A percentile compares a stretch with the other conserved stretches of the same genome.
These are phyloP conservation scores for Brassica balearica DNA, from an alignment of 441 rosid species.

Conservation along the genomic window DNA sequence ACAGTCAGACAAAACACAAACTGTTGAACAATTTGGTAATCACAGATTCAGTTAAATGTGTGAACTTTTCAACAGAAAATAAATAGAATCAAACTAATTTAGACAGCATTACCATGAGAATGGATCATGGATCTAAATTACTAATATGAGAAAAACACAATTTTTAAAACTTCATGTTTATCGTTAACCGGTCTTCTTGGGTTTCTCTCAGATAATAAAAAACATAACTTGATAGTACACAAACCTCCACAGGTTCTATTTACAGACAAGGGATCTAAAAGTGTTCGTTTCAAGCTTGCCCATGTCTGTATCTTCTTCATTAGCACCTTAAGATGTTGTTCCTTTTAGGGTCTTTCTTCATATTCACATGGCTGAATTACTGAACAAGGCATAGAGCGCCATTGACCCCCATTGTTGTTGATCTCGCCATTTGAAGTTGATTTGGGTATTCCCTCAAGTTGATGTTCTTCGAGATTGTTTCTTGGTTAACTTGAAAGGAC, in stretches of 20 bases:
- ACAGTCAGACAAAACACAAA: too few species aligned
- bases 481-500: constrained; percentile 89
- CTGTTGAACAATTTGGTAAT: neutral
- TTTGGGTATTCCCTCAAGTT: constrained; percentile 47
- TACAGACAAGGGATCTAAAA: constrained; percentile 29
- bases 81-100: neutral
- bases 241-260: constrained; percentile 16
- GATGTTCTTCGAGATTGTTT: constrained; percentile 95
- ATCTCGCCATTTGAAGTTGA: constrained; percentile 17
- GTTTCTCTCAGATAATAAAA: constrained; percentile 23
- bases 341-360: neutral
- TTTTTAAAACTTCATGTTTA: neutral
- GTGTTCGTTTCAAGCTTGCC: constrained; percentile 10
- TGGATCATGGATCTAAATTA: constrained; percentile 11
- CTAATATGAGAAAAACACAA: constrained; percentile 8
- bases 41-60: neutral
- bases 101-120: neutral
- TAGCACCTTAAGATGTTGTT: constrained; percentile 9
- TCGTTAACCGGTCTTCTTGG: constrained; percentile 1
- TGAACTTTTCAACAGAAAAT: neutral
- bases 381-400: constrained; percentile 7
- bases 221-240: constrained; percentile 5
- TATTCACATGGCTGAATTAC: neutral
- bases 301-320: constrained; percentile 20
- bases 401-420: constrained; percentile 2